Percentiles rank a stretch among this genome's conserved stretches.
Conservation (phyloP, 1,284 basidiomycete species). For the Rugosomyces carneus region DNA sequence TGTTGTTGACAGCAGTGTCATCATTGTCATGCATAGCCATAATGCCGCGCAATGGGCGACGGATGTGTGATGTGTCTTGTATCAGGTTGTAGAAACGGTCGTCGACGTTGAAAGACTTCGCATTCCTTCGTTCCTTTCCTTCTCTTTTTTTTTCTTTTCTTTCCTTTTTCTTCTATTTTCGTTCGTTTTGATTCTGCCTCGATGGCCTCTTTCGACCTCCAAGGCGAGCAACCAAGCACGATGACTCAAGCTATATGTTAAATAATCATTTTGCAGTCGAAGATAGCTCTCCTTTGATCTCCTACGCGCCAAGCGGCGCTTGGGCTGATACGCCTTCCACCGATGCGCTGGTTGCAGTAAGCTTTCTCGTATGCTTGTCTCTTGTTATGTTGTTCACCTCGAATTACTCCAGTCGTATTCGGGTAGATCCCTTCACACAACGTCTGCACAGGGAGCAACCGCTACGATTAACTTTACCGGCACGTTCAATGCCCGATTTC, state of each 20-base stretch:
- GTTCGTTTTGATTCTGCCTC: slow-evolving; percentile 24
- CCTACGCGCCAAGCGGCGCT: slow-evolving; percentile 36
- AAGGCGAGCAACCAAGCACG: slow-evolving; percentile 24
- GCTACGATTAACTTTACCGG: slow-evolving; percentile 40
- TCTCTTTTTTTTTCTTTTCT: slow-evolving; percentile 15
- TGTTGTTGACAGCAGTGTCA: neutral
- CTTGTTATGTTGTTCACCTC: neutral
- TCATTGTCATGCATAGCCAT: neutral
- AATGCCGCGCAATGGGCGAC: neutral
- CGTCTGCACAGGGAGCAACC: slow-evolving; percentile 32
- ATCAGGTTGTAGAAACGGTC: slow-evolving; percentile 6
- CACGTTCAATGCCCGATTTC: slow-evolving; percentile 11
- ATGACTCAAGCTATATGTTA: neutral
- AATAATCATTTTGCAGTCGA: slow-evolving; percentile 29
- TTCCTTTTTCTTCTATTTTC: slow-evolving; percentile 14
- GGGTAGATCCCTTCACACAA: slow-evolving; percentile 33
- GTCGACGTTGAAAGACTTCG: slow-evolving; percentile 1
- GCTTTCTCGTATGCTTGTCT: slow-evolving; percentile 8
- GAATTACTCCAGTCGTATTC: slow-evolving; percentile 31
- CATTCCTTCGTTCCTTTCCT: slow-evolving; percentile 12
- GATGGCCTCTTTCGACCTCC: slow-evolving; percentile 42
- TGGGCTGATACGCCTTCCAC: slow-evolving; percentile 35
- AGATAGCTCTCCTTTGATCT: slow-evolving; percentile 41
- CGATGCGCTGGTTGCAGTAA: slow-evolving; percentile 31
- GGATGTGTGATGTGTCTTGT: slow-evolving; percentile 8